Evolutionary conservation across 129 eudicot species (phyloP), one percentile per base, ranked within the genome.

Genomic region (Centaurea solstitialis): DNA sequence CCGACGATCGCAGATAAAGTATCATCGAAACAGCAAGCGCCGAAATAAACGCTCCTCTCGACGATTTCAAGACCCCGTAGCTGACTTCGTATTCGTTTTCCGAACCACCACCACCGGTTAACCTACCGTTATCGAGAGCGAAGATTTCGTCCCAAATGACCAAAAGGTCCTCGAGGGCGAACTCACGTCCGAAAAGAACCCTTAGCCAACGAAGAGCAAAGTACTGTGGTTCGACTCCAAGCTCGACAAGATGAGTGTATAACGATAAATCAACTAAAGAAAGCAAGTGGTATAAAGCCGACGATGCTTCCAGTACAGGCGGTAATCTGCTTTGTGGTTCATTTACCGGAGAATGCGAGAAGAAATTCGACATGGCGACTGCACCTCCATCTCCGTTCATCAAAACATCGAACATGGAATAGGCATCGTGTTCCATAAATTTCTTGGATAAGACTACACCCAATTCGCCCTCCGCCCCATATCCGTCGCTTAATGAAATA

Each of bases 161-260:
- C 47, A 94, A 73, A 38, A 94, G 91, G 85, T 85, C 83, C 61
- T 89, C 92, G 47, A 94, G 86, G 53, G 92, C 86, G 83, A 94
- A 94, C 76, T 94, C 99, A 68, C 99, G 99, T 12, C 97, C 99
- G 45, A 92, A 94, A 17, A 92, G 76, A 39, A 94, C 97, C n/a
- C 99, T 84, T 20, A 94, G 78, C 99, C 99, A 92, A 66, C 99
- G 97, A 68, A 94, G 93, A 3, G 99, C 88, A 74, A 94, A 94
- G 79, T 94, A 94, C 45, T 96, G 99, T 45, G 99, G 99, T 84
- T 96, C 99, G 39, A 96, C 99, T 18, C 98, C 99, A 67, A 93
- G 77, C 80, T 93, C 99, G 30, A 90, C 93, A 64, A 96, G 89
- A 75, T 96, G 99, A 73, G 87, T 88, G 72, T 93, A 86, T 59